phyloP scores from a whole-genome alignment of 2,329 filamentous ascomycete genomes.

The Colletotrichum noveboracense region DNA sequence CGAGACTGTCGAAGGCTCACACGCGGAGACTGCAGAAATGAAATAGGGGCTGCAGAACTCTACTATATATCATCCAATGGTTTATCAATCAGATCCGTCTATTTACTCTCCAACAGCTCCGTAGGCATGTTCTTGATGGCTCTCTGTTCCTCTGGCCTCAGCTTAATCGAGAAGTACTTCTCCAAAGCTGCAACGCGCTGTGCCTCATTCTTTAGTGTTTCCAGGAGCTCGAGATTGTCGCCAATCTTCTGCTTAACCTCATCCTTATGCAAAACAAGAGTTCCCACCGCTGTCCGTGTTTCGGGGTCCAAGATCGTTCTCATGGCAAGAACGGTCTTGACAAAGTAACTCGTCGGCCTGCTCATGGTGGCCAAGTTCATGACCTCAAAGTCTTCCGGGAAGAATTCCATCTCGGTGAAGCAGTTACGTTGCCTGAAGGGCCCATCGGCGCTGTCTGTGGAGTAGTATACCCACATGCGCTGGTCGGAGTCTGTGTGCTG shows the following conservation, averaged over 20 bases:
- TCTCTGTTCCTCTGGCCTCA: conserved; percentile 49
- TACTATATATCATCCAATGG: background rate
- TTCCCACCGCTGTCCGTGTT: conserved; percentile 32
- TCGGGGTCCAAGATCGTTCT: conserved; percentile 30
- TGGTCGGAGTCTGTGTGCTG: conserved; percentile 37
- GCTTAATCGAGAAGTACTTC: conserved; percentile 53
- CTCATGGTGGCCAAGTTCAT: conserved; percentile 48
- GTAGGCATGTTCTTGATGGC: conserved; percentile 49
- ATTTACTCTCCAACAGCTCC: conserved; percentile 2
- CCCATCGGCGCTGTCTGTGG: conserved; percentile 26
- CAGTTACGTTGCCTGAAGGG: conserved; percentile 53
- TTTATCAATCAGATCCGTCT: background rate
- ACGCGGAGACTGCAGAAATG: background rate
- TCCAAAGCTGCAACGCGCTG: conserved; percentile 53
- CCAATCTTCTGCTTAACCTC: conserved; percentile 48
- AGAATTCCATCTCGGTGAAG: conserved; percentile 56
- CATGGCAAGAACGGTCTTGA: conserved; percentile 40
- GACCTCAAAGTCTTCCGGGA: conserved; percentile 50
- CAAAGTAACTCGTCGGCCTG: conserved; percentile 40
- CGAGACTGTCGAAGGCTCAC: background rate
- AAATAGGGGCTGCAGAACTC: background rate
- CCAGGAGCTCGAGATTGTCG: conserved; percentile 45
- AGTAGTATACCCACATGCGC: conserved; percentile 45
- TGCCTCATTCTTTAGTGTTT: conserved; percentile 48
- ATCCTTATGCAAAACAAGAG: conserved; percentile 47